Conservation (phyloP, 2,329 filamentous ascomycete species). For the Fusarium caatingaense region DNA sequence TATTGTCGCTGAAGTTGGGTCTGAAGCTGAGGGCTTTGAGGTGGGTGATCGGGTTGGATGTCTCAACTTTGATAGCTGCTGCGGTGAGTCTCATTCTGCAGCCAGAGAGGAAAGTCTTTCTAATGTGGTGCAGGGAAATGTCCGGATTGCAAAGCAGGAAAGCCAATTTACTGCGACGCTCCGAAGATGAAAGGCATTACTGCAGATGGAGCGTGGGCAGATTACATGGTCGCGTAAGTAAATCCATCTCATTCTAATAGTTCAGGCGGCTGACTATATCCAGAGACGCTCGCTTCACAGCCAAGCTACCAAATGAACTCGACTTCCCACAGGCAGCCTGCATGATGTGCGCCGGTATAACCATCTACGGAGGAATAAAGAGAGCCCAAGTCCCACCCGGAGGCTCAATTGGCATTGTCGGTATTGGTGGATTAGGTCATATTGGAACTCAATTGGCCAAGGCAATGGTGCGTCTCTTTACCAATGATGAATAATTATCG, state of each 20-base stretch:
- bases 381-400: conserved; percentile 1
- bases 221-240: conserved; percentile 18
- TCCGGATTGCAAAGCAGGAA: not conserved
- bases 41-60: conserved; percentile 4
- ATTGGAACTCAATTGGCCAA: conserved; percentile 9
- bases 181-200: conserved; percentile 9
- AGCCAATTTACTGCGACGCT: not conserved
- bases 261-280: not conserved
- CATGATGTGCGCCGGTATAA: conserved; percentile 10
- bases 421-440: conserved; percentile 7
- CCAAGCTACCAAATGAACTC: not conserved
- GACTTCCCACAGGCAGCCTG: not conserved
- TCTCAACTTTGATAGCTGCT: conserved; percentile 22
- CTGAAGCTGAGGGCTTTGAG: not conserved
- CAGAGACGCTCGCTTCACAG: not conserved
- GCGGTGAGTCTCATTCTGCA: not conserved
- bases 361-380: conserved; percentile 1
- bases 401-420: conserved; percentile 6
- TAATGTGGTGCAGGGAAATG: too few species aligned
- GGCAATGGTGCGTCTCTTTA: not conserved
- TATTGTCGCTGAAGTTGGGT: not conserved
- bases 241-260: rapidly evolving
- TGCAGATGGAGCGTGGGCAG: conserved; percentile 5
- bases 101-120: too few species aligned
- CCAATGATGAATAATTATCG: rapidly evolving